Conservation (phyloP, 139 green algal genomes). For the Chlorella sorokiniana region DNA sequence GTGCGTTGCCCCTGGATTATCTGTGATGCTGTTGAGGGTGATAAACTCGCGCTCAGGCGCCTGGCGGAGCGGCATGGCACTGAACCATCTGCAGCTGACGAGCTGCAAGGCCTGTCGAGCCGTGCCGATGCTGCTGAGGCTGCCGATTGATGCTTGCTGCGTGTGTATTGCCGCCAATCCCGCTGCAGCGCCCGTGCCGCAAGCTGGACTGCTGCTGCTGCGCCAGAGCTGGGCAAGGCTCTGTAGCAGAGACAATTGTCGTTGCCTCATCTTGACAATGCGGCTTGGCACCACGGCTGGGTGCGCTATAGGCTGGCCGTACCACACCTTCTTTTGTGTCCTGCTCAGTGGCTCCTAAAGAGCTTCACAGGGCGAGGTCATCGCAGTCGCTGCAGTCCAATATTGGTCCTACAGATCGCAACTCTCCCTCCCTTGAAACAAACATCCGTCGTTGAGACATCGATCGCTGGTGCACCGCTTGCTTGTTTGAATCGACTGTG, state of each 20-base stretch:
- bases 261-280: not conserved
- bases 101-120: not conserved
- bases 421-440: not conserved
- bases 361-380: too few relatives aligned
- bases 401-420: not conserved
- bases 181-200: not conserved
- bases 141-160: not conserved
- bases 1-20: slow-evolving; percentile 71
- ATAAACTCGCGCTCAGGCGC: slow-evolving; percentile 45
- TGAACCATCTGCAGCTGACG: slow-evolving; percentile 17
- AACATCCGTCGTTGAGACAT: too few relatives aligned
- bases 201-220: not conserved
- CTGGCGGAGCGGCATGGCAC: not conserved
- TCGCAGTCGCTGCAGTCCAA: not conserved
- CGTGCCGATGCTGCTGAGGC: not conserved
- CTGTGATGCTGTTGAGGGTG: slow-evolving; percentile 60
- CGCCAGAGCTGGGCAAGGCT: slow-evolving; percentile 5
- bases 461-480: too few relatives aligned
- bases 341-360: too few relatives aligned
- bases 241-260: not conserved
- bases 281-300: not conserved
- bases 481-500: too few relatives aligned
- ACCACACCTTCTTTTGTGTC: too few relatives aligned
- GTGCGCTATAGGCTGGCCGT: too few relatives aligned
- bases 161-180: too few relatives aligned